Base-by-base conservation (phyloP, 2,329 filamentous ascomycete genomes). In the Aspergillus sp. region DNA sequence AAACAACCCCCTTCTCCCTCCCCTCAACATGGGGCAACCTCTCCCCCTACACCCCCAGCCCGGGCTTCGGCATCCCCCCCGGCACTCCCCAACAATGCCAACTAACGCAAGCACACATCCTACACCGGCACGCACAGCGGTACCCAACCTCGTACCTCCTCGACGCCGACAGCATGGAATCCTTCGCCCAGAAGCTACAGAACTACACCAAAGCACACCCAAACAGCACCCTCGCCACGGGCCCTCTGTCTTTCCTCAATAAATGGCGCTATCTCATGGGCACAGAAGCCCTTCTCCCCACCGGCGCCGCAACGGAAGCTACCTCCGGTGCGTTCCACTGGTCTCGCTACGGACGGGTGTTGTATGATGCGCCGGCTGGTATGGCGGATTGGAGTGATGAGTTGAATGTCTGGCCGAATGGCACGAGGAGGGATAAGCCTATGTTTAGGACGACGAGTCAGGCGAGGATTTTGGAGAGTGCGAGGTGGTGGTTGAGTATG, bases 31-130 rank as follows among this genome's bases (percentile, higher is more conserved):
- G 72, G 72, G 71, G 60, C 2, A 74, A 74, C 25, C 63, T 74
- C 4, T 69, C 67, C 49, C 72, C 72, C 15, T 75, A 73, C 50
- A 66, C 67, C 17, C 67, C 70, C 9, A 65, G 68, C 1, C 55
- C 60, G 0, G 60, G 63, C 55, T 75, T 74, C 55, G 58, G 63
- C 2, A 30, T 72, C 13, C 62, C 70, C 13, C 70, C 68, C 8
- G 83, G 82, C 32, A 79, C 85, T 13, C 84, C 84, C 0, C 72
- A 79, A 50, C 82, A 82, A n/a, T 86, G 84, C 71, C 82, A 85
- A 68, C 72, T 86, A 57, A 80, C 83, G 60, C 82, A 85, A 68
- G 82, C 77, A 0, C 83, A 85, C 64, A 74, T 79, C 5, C 76
- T 87, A 15, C 83, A 86, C 66, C 78, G 84, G 28, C 84, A 86